Evolutionary conservation across 2,329 filamentous ascomycete species (phyloP).

Genomic region (Colletotrichum agaves): DNA sequence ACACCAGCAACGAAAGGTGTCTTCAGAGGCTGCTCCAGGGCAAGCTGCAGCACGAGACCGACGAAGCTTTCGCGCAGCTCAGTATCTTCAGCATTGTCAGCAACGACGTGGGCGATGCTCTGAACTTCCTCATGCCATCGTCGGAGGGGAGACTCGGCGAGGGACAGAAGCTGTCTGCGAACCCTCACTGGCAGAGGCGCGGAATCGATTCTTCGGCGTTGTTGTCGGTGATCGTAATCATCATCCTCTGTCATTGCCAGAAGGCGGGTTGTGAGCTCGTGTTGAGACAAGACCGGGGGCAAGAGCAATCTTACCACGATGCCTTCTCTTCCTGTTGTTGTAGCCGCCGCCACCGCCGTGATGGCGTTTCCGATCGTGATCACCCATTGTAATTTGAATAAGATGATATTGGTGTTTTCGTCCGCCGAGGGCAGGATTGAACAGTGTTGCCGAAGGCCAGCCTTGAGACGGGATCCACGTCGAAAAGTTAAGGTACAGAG

Average conservation of each 20-base stretch:
- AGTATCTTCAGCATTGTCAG: slow-evolving; percentile 87
- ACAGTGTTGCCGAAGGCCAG: slow-evolving; percentile 6
- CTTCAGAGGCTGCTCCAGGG: slow-evolving; percentile 94
- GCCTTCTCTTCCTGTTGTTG: slow-evolving; percentile 80
- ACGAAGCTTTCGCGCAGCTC: slow-evolving; percentile 80
- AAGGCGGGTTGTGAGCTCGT: slow-evolving; percentile 9
- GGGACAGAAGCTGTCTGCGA: slow-evolving; percentile 80
- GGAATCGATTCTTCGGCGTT: slow-evolving; percentile 77
- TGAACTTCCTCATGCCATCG: slow-evolving; percentile 82
- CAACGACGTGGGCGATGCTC: slow-evolving; percentile 78
- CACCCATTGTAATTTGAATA: slow-evolving; percentile 55
- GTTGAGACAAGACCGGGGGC: slow-evolving; percentile 7
- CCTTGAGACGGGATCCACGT: slow-evolving; percentile 27
- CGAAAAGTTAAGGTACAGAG: slow-evolving; percentile 36
- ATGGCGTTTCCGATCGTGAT: slow-evolving; percentile 67
- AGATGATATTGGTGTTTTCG: too few relatives aligned
- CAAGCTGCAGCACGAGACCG: slow-evolving; percentile 78
- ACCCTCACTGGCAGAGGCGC: slow-evolving; percentile 75
- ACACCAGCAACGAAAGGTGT: slow-evolving; percentile 93
- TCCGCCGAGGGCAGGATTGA: slow-evolving; percentile 18
- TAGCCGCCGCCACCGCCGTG: slow-evolving; percentile 57
- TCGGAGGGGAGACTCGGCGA: slow-evolving; percentile 84
- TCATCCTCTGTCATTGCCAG: slow-evolving; percentile 71
- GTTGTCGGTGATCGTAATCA: slow-evolving; percentile 76
- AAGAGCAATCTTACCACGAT: slow-evolving; percentile 71